phyloP scores from a whole-genome alignment of 805 yeast genomes.

The Metschnikowia aberdeeniae region DNA sequence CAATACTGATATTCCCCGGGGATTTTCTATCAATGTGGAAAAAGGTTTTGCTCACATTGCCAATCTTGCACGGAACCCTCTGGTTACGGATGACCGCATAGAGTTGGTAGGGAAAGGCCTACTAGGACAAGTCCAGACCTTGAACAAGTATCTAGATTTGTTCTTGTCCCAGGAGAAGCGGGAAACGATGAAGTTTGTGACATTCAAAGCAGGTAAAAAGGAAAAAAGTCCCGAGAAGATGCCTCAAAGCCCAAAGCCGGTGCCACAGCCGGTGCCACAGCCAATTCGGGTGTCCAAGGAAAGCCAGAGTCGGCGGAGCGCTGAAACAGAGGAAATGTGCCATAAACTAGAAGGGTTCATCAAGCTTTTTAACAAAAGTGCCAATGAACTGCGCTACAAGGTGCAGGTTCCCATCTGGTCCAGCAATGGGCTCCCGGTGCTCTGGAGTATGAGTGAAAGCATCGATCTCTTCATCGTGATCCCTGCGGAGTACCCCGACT shows the following conservation, averaged over 20 bases:
- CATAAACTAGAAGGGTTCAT: constrained; percentile 23
- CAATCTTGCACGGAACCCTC: constrained; percentile 13
- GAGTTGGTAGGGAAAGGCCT: constrained; percentile 47
- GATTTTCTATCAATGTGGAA: constrained; percentile 64
- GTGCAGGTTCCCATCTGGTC: constrained; percentile 27
- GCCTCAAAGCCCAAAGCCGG: background rate
- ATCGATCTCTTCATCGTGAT: constrained; percentile 32
- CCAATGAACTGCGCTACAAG: constrained; percentile 27
- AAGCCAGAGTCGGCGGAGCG: background rate
- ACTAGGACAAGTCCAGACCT: constrained; percentile 48
- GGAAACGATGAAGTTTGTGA: constrained; percentile 59
- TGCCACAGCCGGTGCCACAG: constrained; percentile 1
- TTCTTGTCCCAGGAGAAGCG: constrained; percentile 57
- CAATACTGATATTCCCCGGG: constrained; percentile 67
- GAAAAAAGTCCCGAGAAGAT: background rate
- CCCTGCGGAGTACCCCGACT: constrained; percentile 33
- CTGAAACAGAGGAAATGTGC: constrained; percentile 22
- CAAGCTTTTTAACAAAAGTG: constrained; percentile 26
- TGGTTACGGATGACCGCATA: constrained; percentile 21
- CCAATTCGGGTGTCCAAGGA: constrained; percentile 1
- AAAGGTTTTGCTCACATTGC: constrained; percentile 53
- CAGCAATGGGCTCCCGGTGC: constrained; percentile 19
- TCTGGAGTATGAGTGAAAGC: constrained; percentile 25
- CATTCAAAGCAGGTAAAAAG: constrained; percentile 14
- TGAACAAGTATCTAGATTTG: constrained; percentile 56